phyloP scores from a whole-genome alignment of 192 early-diverging fungal species.

The Backusella morwellensis region DNA sequence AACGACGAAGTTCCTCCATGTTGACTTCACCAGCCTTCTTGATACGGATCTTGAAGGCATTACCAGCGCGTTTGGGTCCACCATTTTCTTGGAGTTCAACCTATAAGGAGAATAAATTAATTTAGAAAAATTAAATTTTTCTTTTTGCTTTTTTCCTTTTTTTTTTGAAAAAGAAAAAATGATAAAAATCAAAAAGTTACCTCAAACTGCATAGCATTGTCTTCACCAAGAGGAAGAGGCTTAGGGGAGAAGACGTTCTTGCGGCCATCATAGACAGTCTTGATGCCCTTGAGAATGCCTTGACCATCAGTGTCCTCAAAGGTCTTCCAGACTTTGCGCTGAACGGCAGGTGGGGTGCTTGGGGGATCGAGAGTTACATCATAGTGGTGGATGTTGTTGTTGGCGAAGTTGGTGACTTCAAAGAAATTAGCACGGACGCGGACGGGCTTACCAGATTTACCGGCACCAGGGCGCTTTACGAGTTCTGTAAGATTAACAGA shows the following conservation, averaged over 20 bases:
- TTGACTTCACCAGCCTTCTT: conserved; percentile 66
- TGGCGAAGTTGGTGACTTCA: conserved; percentile 63
- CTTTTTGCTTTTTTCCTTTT: background rate
- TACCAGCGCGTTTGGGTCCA: conserved; percentile 39
- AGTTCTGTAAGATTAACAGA: conserved; percentile 42
- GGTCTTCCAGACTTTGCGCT: conserved; percentile 66
- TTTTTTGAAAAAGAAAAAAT: conserved; percentile 24
- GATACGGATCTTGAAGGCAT: conserved; percentile 64
- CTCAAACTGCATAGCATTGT: conserved; percentile 60
- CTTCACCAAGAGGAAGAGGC: conserved; percentile 51
- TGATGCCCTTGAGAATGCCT: conserved; percentile 55
- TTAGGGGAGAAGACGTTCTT: conserved; percentile 72
- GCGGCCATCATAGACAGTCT: conserved; percentile 82
- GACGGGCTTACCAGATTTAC: conserved; percentile 41
- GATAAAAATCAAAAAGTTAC: conserved; percentile 57
- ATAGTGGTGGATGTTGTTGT: conserved; percentile 81
- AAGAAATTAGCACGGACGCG: conserved; percentile 75
- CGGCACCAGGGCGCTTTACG: conserved; percentile 42
- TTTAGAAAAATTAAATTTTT: background rate
- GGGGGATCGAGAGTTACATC: conserved; percentile 75
- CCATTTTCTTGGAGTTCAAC: conserved; percentile 42
- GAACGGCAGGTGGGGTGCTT: conserved; percentile 62
- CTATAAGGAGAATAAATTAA: conserved; percentile 21
- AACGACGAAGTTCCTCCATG: conserved; percentile 57
- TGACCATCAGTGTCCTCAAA: conserved; percentile 53